Percentiles rank a stretch among this genome's conserved stretches.
Evolutionary conservation across 352 stramenopile species (phyloP).

Genomic region (Globisporangium abappressorium): DNA sequence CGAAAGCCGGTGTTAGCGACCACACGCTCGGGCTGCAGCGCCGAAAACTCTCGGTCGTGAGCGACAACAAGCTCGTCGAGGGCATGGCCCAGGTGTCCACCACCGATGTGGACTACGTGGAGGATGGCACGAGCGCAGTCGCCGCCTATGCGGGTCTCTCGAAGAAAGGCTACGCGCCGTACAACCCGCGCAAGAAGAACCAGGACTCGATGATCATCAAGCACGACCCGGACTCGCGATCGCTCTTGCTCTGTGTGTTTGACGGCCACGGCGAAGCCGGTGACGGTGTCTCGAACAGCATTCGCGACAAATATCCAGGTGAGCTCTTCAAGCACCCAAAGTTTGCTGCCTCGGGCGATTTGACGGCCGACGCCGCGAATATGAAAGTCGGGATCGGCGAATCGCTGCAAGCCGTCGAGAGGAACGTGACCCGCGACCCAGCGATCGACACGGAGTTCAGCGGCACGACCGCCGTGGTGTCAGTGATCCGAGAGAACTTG

Average conservation of each 20-base stretch:
- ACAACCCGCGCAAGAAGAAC: constrained; percentile 98
- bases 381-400: constrained; percentile 61
- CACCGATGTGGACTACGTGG: constrained; percentile 58
- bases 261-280: constrained; percentile 96
- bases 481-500: constrained; percentile 68
- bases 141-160: constrained; percentile 69
- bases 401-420: constrained; percentile 62
- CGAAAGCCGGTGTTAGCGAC: constrained; percentile 35
- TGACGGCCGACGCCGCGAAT: constrained; percentile 53
- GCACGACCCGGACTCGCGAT: constrained; percentile 89
- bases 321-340: constrained; percentile 91
- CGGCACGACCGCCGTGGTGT: constrained; percentile 80
- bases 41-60: constrained; percentile 67
- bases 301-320: constrained; percentile 85
- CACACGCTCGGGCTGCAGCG: constrained; percentile 63
- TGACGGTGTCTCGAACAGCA: constrained; percentile 88
- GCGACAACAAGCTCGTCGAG: constrained; percentile 82
- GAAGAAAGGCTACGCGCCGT: constrained; percentile 87
- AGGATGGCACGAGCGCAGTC: constrained; percentile 56
- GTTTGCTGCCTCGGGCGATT: constrained; percentile 53
- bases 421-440: constrained; percentile 84
- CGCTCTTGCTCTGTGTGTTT: constrained; percentile 94
- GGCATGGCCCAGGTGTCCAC: constrained; percentile 65
- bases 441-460: constrained; percentile 94
- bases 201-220: constrained; percentile 96